phyloP scores from a whole-genome alignment of 2,329 filamentous ascomycete species.

The Diaporthe capsici region DNA sequence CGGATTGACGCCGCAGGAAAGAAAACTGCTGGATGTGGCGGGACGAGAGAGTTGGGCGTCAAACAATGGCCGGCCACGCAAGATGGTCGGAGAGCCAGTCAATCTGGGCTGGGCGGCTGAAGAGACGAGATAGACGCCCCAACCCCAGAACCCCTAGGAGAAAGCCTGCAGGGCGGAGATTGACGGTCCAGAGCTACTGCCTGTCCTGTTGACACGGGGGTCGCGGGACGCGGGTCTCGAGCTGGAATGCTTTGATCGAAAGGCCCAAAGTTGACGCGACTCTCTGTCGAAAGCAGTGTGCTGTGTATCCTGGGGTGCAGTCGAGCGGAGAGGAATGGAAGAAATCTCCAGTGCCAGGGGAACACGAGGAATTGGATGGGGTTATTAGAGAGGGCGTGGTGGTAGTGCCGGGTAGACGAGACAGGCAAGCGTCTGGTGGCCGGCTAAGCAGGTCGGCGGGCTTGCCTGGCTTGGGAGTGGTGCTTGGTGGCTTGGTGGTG shows the following conservation, averaged over 20 bases:
- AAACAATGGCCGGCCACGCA: slow-evolving; percentile 34
- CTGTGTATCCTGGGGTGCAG: neutral
- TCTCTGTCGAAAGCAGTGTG: slow-evolving; percentile 5
- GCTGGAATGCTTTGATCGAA: slow-evolving; percentile 34
- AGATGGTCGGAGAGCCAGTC: slow-evolving; percentile 35
- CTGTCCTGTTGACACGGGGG: slow-evolving; percentile 22
- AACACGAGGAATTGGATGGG: slow-evolving; percentile 25
- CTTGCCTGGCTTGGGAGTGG: slow-evolving; percentile 13
- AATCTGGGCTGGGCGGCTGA: slow-evolving; percentile 35
- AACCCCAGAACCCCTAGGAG: slow-evolving; percentile 15
- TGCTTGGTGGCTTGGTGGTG: slow-evolving; percentile 26
- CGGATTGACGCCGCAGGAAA: slow-evolving; percentile 35
- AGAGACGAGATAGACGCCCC: slow-evolving; percentile 42
- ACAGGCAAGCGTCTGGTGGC: slow-evolving; percentile 2
- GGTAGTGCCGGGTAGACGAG: slow-evolving; percentile 24
- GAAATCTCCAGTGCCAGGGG: neutral
- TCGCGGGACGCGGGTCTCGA: slow-evolving; percentile 12
- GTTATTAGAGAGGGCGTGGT: neutral
- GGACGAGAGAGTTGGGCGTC: slow-evolving; percentile 42
- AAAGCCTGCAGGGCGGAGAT: slow-evolving; percentile 31
- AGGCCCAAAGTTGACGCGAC: slow-evolving; percentile 26
- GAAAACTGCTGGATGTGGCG: slow-evolving; percentile 34
- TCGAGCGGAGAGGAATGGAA: slow-evolving; percentile 34
- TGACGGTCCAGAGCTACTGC: slow-evolving; percentile 17
- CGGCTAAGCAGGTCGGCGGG: slow-evolving; percentile 29